Evolutionary conservation across 2,329 filamentous ascomycete genomes (phyloP).

Genomic region (Colletotrichum tanaceti): DNA sequence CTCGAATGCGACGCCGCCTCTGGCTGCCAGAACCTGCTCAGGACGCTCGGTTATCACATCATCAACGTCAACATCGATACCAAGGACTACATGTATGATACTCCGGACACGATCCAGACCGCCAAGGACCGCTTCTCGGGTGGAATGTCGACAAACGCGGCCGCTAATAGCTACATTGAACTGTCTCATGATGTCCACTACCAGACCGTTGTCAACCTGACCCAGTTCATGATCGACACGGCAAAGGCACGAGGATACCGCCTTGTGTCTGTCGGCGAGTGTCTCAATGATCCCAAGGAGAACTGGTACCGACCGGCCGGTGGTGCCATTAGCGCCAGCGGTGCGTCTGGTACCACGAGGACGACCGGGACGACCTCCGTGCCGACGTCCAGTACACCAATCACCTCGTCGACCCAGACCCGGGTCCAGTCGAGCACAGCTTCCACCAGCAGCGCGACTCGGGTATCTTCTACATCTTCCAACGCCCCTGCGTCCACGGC

Average conservation of each 20-base stretch:
- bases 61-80: conserved; percentile 70
- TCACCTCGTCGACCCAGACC: neutral
- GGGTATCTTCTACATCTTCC: conserved; percentile 6
- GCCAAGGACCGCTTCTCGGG: conserved; percentile 57
- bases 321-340: conserved; percentile 36
- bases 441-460: neutral
- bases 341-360: conserved; percentile 28
- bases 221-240: conserved; percentile 55
- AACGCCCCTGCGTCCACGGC: conserved; percentile 31
- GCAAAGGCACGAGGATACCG: conserved; percentile 56
- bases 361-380: conserved; percentile 23
- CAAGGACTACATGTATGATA: conserved; percentile 68
- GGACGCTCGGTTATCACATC: conserved; percentile 65
- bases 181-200: conserved; percentile 58
- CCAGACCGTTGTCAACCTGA: conserved; percentile 49
- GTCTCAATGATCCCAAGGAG: conserved; percentile 62
- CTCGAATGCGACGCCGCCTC: conserved; percentile 38
- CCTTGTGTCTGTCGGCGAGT: conserved; percentile 68
- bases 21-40: conserved; percentile 37
- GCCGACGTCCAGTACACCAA: neutral
- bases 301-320: conserved; percentile 63
- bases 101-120: conserved; percentile 56
- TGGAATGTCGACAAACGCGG: conserved; percentile 47
- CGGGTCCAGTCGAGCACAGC: neutral
- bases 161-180: conserved; percentile 54